Base-by-base conservation (phyloP, 23 red algal species). In the Cyanidiococcus yangmingshanensis region DNA sequence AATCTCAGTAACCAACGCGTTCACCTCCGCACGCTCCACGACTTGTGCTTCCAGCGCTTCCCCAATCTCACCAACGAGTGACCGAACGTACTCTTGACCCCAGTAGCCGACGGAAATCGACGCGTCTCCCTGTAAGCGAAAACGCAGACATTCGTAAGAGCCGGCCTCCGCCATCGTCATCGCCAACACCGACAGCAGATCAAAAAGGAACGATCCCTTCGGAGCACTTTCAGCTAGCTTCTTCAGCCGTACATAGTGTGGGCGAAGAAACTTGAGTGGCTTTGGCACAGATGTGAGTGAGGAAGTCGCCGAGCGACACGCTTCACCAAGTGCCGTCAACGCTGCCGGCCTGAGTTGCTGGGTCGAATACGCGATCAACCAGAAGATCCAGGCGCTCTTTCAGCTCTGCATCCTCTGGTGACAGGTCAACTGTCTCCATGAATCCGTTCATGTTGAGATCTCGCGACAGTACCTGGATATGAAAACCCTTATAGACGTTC, bases 261-360 rank as follows among this genome's bases (percentile, higher is more conserved):
- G 82, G 33, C 94, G 89, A 80, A 98, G 58, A 68, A 98, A 98
- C 79, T 98, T 98, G 38, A 98, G 82, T 38, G 94, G 94, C 67
- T 98, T 98, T 7, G 94, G 94, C 7, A 98, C 88, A 29, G 94
- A 98, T 0, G 94, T 98, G 87, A 98, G 90, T 12, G 94, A 98
- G 24, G 94, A 89, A 74, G 94, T 98, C 32, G 94, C 89, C 16
- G 88, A 89, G 41, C 94, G 88, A 79, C 90, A 91, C 83, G 87
- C 88, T 3, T 84, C 74, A 26, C 86, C 82, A 30, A 98, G 86
- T 15, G 88, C 87, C 34, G 89, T 79, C 37, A 98, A 75, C 7
- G 88, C 94, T 3, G 88, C 79, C 85, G 90, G 86, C 34, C 87
- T n/a, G 84, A 21, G 90, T 83, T 38, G 84, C 85, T 2, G 39